Evolutionary conservation across 192 early-diverging fungal species (phyloP).

Genomic region (Jimgerdemannia flammicorona): DNA sequence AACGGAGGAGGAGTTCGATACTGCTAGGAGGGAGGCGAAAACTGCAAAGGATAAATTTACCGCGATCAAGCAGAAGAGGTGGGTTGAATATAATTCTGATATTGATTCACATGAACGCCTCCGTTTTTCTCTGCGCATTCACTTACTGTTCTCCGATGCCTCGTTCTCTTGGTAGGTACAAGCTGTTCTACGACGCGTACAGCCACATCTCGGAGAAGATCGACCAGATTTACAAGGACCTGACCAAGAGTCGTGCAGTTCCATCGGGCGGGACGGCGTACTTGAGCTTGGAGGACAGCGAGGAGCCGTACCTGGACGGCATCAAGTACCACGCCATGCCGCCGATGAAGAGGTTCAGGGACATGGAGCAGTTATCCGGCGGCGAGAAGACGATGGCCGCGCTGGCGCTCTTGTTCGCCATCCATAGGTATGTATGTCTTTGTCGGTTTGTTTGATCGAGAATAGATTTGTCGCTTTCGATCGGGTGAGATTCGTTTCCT

Average conservation of each 20-base stretch:
- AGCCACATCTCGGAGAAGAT: constrained; percentile 88
- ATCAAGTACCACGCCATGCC: constrained; percentile 99
- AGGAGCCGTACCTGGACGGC: constrained; percentile 93
- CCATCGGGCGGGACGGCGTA: constrained; percentile 95
- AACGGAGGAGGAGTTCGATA: constrained; percentile 82
- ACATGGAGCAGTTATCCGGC: constrained; percentile 98
- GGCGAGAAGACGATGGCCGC: constrained; percentile 99
- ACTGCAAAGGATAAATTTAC: constrained; percentile 80
- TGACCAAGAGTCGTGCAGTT: constrained; percentile 83
- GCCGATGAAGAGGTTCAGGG: constrained; percentile 97
- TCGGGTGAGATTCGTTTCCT: too few species aligned
- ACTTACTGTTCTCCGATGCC: too few species aligned
- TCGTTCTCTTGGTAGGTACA: constrained; percentile 44
- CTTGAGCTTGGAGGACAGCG: constrained; percentile 85
- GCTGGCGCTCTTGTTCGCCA: constrained; percentile 93
- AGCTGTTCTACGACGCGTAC: constrained; percentile 79
- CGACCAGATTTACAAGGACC: constrained; percentile 94
- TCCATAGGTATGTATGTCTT: constrained; percentile 62
- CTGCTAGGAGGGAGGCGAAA: constrained; percentile 75
- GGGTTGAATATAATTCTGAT: neutral
- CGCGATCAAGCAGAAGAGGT: constrained; percentile 77
- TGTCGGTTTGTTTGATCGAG: too few species aligned
- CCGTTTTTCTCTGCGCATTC: neutral
- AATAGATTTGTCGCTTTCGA: too few species aligned
- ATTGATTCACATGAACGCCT: constrained; percentile 3